Conservation (phyloP, 371 early-diverging fungal species). For the Mortierella sp. region DNA sequence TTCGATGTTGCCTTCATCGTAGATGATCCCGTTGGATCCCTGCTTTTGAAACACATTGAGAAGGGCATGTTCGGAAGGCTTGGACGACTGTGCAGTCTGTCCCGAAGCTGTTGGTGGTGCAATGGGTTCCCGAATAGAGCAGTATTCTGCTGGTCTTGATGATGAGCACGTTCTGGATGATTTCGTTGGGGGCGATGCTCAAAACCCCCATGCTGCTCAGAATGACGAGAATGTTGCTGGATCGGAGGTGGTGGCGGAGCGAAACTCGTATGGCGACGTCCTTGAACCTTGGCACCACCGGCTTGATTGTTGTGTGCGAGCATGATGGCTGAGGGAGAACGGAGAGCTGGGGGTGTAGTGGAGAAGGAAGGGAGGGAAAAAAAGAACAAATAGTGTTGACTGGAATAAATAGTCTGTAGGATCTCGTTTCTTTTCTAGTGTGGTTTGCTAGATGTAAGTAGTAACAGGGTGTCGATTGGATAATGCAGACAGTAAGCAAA, state of each 20-base stretch:
- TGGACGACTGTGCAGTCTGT: background rate
- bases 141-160: background rate
- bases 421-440: background rate
- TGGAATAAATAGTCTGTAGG: background rate
- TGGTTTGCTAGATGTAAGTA: background rate
- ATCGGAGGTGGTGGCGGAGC: background rate
- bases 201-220: conserved; percentile 4
- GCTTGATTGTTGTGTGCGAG: conserved; percentile 34
- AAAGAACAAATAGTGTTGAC: background rate
- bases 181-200: background rate
- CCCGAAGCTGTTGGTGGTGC: background rate
- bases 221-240: conserved; percentile 1
- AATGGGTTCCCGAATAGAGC: no score
- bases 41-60: no score
- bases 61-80: no score
- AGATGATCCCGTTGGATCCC: no score
- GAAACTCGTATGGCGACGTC: background rate
- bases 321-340: conserved; percentile 3
- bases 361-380: background rate
- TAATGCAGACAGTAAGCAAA: no score
- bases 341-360: background rate
- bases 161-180: background rate
- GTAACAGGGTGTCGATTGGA: background rate
- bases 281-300: background rate
- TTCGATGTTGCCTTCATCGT: background rate